Evolutionary conservation across 768 basidiomycete genomes (phyloP).

Genomic region (Calocybe gangraenosa): DNA sequence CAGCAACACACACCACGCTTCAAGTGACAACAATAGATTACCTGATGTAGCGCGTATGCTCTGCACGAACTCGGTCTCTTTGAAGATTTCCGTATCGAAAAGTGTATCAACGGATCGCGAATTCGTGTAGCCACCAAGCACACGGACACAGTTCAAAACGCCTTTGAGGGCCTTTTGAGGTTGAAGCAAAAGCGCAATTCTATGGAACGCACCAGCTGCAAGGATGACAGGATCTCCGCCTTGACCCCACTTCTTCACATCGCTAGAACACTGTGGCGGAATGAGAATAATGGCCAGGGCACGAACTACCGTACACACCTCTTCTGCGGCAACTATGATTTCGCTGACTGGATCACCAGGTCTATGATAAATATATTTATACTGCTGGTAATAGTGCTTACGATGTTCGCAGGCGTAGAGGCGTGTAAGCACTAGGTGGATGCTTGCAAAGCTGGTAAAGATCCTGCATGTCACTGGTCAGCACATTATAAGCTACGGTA

Average conservation of each 20-base stretch:
- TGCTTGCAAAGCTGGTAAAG: conserved; percentile 57
- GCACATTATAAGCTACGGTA: background rate
- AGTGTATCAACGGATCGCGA: conserved; percentile 43
- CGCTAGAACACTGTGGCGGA: conserved; percentile 43
- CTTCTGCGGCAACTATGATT: conserved; percentile 53
- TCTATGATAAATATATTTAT: background rate
- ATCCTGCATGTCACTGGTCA: conserved; percentile 39
- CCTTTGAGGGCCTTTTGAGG: conserved; percentile 25
- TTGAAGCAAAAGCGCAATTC: conserved; percentile 6
- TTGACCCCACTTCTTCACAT: conserved; percentile 53
- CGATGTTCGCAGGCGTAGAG: conserved; percentile 61
- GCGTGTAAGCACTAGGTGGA: conserved; percentile 49
- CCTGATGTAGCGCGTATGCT: conserved; percentile 40
- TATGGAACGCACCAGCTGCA: conserved; percentile 51
- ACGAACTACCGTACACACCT: conserved; percentile 33
- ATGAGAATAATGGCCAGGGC: conserved; percentile 1
- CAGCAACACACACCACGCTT: conserved; percentile 42
- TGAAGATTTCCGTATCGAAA: conserved; percentile 59
- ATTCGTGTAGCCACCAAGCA: conserved; percentile 56
- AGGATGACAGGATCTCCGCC: conserved; percentile 49
- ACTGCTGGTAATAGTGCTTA: conserved; percentile 26
- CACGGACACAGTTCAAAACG: conserved; percentile 60
- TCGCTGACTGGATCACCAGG: conserved; percentile 45
- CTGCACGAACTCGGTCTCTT: conserved; percentile 49
- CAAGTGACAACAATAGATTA: conserved; percentile 44